Base-by-base conservation (phyloP, 805 yeast genomes). In the Kuraishia molischiana region DNA sequence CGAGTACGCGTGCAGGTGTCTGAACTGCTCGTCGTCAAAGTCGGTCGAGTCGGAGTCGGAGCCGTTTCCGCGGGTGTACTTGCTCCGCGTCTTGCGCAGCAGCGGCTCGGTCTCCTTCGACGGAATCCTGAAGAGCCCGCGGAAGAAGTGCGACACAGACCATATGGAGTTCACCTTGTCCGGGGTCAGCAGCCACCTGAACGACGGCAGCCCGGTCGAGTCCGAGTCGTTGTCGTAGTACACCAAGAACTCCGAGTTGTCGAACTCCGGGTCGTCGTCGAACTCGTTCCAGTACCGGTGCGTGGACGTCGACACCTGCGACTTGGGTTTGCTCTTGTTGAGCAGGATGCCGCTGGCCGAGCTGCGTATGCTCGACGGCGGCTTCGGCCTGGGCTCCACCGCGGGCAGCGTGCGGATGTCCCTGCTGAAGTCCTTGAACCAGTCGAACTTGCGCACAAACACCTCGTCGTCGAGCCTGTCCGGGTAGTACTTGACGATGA, bases 211-310 rank as follows among this genome's bases (percentile, higher is more conserved):
- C 13, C 21, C 13, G 13, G 14, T 19, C 13, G 19, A 11, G 8
- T 31, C 34, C 9, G 5, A 8, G 20, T 17, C 31, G n/a, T n/a
- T n/a, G 14, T 35, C 37, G 29, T 15, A 14, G 26, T 28, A 35
- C 6, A 18, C 20, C 17, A 26, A 28, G 19, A 29, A 29, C 6
- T 19, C 29, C 13, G 37, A 28, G 15, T 33, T 32, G 17, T 38
- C 40, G 11, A 28, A 72, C 41, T 76, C 83, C 1, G 79, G 74
- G 0, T 71, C 72, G 47, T 77, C 65, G 47, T 77, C 84, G 50
- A 77, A 77, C 55, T 77, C 84, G 48, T 77, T 77, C 84, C 84
- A 77, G 51, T 77, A 77, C 34, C 79, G 47, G 19, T 49, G 44
- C 3, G 40, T 41, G 24, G 46, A 46, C 4, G 37, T 4, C 13